Evolutionary conservation across 1,284 basidiomycete species (phyloP).

Genomic region (Kwoniella shivajii): DNA sequence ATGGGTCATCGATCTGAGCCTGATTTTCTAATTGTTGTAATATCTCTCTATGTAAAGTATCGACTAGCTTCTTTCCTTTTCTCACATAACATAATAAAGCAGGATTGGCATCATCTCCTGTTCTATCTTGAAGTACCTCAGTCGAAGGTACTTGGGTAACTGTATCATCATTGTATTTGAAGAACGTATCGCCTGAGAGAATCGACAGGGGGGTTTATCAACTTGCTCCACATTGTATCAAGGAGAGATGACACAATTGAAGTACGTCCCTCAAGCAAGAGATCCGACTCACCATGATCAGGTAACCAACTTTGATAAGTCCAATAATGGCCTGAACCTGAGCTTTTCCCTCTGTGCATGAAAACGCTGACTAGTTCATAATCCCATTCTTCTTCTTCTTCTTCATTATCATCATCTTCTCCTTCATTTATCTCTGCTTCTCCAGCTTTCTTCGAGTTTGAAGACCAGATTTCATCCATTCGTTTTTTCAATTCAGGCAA

Average conservation of each 20-base stretch:
- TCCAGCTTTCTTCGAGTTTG: slow-evolving; percentile 41
- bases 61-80: slow-evolving; percentile 41
- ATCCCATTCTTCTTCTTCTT: slow-evolving; percentile 59
- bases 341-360: slow-evolving; percentile 82
- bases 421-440: too few relatives aligned
- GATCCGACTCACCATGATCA: slow-evolving; percentile 43
- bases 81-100: slow-evolving; percentile 54
- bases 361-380: slow-evolving; percentile 96
- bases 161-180: slow-evolving; percentile 91
- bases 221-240: background rate
- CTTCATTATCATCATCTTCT: background rate
- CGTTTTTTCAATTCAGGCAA: slow-evolving; percentile 66
- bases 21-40: slow-evolving; percentile 13
- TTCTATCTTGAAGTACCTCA: slow-evolving; percentile 50
- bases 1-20: background rate
- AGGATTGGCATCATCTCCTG: slow-evolving; percentile 51
- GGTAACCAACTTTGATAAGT: slow-evolving; percentile 53
- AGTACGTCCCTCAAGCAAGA: too few relatives aligned
- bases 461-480: slow-evolving; percentile 76
- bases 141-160: slow-evolving; percentile 58
- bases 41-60: slow-evolving; percentile 47
- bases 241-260: background rate
- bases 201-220: background rate
- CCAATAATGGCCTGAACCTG: slow-evolving; percentile 53
- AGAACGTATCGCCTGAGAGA: slow-evolving; percentile 70